Conservation (phyloP, 352 stramenopile species). For the Globisporangium cederbergense region DNA sequence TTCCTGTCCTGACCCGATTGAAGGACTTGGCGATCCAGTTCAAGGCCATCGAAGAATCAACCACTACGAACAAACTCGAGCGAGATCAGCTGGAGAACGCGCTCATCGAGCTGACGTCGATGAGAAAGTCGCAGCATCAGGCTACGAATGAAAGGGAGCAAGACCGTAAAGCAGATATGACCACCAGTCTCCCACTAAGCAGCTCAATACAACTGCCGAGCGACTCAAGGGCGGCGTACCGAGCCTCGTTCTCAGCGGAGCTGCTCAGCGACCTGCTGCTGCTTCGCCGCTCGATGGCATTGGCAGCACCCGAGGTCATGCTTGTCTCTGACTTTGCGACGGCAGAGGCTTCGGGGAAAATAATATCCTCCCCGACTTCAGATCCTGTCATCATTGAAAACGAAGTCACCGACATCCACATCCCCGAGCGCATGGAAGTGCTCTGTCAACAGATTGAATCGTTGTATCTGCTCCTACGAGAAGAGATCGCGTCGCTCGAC, state of each 20-base stretch:
- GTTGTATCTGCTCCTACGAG: slow-evolving; percentile 9
- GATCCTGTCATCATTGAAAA: neutral
- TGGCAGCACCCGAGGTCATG: slow-evolving; percentile 13
- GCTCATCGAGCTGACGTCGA: slow-evolving; percentile 12
- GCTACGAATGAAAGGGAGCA: neutral
- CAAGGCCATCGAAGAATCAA: neutral
- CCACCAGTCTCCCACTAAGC: too few species aligned
- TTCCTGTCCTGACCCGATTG: neutral
- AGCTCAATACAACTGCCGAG: neutral
- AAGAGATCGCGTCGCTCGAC: slow-evolving; percentile 1
- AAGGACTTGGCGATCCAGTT: slow-evolving; percentile 1
- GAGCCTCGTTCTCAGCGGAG: slow-evolving; percentile 20
- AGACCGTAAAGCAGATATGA: neutral
- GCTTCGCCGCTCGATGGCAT: slow-evolving; percentile 14
- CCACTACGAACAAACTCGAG: neutral
- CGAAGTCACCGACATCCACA: neutral
- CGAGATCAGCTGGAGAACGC: slow-evolving; percentile 8
- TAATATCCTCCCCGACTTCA: neutral
- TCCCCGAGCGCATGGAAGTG: neutral
- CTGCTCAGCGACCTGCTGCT: slow-evolving; percentile 28
- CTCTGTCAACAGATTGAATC: slow-evolving; percentile 7
- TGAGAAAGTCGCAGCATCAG: neutral
- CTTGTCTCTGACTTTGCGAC: neutral
- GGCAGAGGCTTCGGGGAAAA: neutral
- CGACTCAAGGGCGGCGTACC: neutral